Base-by-base conservation (phyloP, 768 basidiomycete genomes). In the Tylopilus subfusipes region DNA sequence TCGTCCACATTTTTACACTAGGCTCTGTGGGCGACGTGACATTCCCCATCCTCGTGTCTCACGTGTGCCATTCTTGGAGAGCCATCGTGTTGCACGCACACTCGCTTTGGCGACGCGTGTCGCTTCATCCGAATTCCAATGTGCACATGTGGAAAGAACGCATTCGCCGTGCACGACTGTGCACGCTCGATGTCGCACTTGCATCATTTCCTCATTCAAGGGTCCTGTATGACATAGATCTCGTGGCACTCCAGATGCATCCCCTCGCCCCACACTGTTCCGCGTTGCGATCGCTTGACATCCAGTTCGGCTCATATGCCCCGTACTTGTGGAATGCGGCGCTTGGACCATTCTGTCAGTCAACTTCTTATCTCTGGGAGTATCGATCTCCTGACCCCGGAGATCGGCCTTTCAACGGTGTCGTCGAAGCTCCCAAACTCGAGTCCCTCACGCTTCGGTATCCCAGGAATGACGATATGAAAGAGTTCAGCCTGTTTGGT, bases 261-360 rank as follows among this genome's bases (percentile, higher is more conserved):
- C 62, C 82, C 47, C 79, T 81, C 33, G 50, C 63, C 13, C 75
- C 69, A 5, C 73, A 80, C 60, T 72, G 85, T 48, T 72, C 72
- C 48, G 78, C 78, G 42, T 82, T 82, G 77, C 81, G 86, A 46
- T 86, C 86, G 13, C 75, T 90, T 16, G 73, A 81, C 49, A 76
- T 88, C 43, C 69, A 68, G 18, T 83, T 88, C 66, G 56, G 71
- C 34, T 73, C 77, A 16, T 82, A 83, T 51, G 74, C 79, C 4
- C 85, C 85, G 1, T 83, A 80, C 64, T 72, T 88, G n/a, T 86
- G 83, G 82, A 85, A 83, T 48, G 81, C 83, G 13, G 78, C 84
- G 21, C 74, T 88, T 38, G 82, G 83, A 5, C 76, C 73, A 22
- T 77, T 78, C 55, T 84, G 80, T 61, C 73, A 71, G 10, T 67